A percentile compares a stretch with the other conserved stretches of the same genome.
Evolutionary conservation across 345 rosid genomes (phyloP).

Genomic region (Tarenaya hassleriana): DNA sequence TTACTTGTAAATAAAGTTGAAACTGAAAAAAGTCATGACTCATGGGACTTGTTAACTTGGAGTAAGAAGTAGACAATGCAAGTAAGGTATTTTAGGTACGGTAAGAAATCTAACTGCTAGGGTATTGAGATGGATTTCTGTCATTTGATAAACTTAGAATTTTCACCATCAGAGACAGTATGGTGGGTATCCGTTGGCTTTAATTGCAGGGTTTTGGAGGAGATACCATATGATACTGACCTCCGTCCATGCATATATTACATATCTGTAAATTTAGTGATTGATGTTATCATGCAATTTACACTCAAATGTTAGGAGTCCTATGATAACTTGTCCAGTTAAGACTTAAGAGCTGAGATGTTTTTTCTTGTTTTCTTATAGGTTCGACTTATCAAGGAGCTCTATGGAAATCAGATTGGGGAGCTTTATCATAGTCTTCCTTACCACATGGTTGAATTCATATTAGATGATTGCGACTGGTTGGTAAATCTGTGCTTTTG

Average conservation of each 20-base stretch:
- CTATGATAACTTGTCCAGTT: background rate
- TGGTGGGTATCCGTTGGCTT: too few species aligned
- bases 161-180: too few species aligned
- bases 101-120: background rate
- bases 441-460: constrained; percentile 83
- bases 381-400: constrained; percentile 87
- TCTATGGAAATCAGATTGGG: constrained; percentile 87
- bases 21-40: background rate
- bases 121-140: background rate
- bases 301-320: background rate
- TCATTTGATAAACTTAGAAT: too few species aligned
- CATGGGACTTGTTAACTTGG: constrained; percentile 3
- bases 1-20: constrained; percentile 7
- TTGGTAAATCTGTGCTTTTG: constrained; percentile 31
- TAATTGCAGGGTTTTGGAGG: too few species aligned
- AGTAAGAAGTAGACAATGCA: background rate
- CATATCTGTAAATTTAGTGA: too few species aligned
- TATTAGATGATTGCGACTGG: constrained; percentile 73
- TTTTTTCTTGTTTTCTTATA: constrained; percentile 28
- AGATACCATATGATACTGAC: too few species aligned
- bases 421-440: constrained; percentile 93
- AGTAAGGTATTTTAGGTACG: background rate
- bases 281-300: background rate
- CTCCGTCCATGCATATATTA: too few species aligned
- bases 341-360: constrained; percentile 1